Evolutionary conservation across 257 asterid species (phyloP).

Genomic region (Capsicum chinense): DNA sequence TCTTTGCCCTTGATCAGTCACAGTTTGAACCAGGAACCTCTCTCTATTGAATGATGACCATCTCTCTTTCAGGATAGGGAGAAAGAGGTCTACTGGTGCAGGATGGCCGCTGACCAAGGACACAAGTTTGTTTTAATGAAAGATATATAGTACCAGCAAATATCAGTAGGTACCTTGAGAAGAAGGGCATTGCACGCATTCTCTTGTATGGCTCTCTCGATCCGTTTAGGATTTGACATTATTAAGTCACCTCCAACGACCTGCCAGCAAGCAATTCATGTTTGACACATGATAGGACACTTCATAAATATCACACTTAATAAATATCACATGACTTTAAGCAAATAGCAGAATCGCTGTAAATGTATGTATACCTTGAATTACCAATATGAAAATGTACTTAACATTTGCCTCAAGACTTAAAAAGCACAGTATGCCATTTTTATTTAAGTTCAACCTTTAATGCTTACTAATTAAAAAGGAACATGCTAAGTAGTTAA

Average conservation of each 20-base stretch:
- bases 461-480: background rate
- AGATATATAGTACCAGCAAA: constrained; percentile 32
- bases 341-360: background rate
- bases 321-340: background rate
- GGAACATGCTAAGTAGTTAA: background rate
- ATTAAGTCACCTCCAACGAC: constrained; percentile 88
- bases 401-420: background rate
- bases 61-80: background rate
- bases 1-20: constrained; percentile 1
- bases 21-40: constrained; percentile 14
- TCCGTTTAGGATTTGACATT: constrained; percentile 89
- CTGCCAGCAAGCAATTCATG: constrained; percentile 50
- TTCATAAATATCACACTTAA: background rate
- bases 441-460: background rate
- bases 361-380: background rate
- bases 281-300: constrained; percentile 16
- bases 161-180: constrained; percentile 65
- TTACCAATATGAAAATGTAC: background rate
- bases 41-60: background rate
- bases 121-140: constrained; percentile 22
- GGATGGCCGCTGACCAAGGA: constrained; percentile 11
- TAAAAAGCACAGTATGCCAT: background rate
- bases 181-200: constrained; percentile 86
- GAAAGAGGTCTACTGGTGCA: constrained; percentile 17
- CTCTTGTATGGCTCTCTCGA: constrained; percentile 86